phyloP scores from a whole-genome alignment of 2,329 filamentous ascomycete genomes.

The Penicillium sp. region DNA sequence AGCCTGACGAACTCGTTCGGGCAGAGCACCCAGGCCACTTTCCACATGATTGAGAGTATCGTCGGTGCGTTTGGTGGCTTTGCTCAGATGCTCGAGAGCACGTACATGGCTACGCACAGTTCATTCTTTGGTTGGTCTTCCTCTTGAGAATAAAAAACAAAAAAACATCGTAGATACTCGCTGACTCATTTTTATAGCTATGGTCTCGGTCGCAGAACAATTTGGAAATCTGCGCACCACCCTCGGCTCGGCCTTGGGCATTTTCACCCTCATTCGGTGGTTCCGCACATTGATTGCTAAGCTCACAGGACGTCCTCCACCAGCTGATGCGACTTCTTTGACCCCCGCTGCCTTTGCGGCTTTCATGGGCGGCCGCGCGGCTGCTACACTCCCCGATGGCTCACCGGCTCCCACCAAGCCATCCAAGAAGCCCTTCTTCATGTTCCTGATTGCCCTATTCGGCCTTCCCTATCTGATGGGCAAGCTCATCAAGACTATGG shows the following conservation, averaged over 20 bases:
- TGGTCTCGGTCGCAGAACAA: conserved; percentile 97
- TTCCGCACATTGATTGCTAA: conserved; percentile 88
- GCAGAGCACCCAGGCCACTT: conserved; percentile 92
- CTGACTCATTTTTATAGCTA: conserved; percentile 59
- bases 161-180: conserved; percentile 10
- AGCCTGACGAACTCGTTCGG: conserved; percentile 94
- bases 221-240: conserved; percentile 92
- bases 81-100: conserved; percentile 98
- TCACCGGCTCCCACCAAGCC: conserved; percentile 67
- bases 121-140: conserved; percentile 83
- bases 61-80: conserved; percentile 97
- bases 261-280: conserved; percentile 96
- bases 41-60: conserved; percentile 97
- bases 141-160: background rate
- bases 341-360: conserved; percentile 88
- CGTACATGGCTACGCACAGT: conserved; percentile 98
- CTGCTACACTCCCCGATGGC: conserved; percentile 61
- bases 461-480: conserved; percentile 96
- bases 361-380: conserved; percentile 69
- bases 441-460: conserved; percentile 93
- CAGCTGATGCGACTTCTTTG: conserved; percentile 80
- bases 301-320: conserved; percentile 84
- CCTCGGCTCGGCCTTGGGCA: conserved; percentile 87
- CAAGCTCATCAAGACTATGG: conserved; percentile 85
- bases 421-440: conserved; percentile 91